Conservation (phyloP, 768 basidiomycete species). For the Amanita fuliginea region DNA sequence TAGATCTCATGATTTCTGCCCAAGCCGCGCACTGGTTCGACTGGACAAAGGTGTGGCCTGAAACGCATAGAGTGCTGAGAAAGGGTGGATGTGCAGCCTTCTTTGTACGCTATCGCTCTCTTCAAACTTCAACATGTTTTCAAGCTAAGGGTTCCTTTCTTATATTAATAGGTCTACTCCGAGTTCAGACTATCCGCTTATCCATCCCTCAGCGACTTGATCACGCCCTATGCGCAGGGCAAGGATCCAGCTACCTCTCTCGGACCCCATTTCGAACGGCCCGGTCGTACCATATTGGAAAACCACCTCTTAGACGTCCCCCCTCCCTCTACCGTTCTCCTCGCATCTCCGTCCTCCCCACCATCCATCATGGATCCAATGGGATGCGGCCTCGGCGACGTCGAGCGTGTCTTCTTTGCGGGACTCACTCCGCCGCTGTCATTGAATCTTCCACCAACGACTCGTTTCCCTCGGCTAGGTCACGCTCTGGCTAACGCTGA, state of each 20-base stretch:
- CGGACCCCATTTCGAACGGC: conserved; percentile 72
- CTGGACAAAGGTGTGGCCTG: conserved; percentile 60
- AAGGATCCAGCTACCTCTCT: conserved; percentile 39
- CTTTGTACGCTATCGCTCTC: conserved; percentile 37
- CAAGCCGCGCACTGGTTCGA: conserved; percentile 82
- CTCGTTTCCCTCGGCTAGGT: conserved; percentile 8
- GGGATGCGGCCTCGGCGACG: conserved; percentile 25
- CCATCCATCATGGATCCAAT: conserved; percentile 1
- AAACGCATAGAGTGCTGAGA: conserved; percentile 48
- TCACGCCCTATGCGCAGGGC: conserved; percentile 56
- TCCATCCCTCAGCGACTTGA: conserved; percentile 45
- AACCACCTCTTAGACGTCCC: conserved; percentile 63
- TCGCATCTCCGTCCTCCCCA: background rate
- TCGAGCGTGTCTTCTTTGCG: conserved; percentile 48
- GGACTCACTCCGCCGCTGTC: conserved; percentile 22
- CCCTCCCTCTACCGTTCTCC: conserved; percentile 26
- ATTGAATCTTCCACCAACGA: conserved; percentile 2
- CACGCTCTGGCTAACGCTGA: background rate
- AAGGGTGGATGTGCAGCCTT: conserved; percentile 58
- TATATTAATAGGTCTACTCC: conserved; percentile 39
- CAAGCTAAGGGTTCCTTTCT: too few relatives aligned
- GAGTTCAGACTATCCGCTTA: conserved; percentile 60
- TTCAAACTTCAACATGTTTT: too few relatives aligned
- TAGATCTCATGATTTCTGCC: conserved; percentile 61
- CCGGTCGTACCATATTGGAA: conserved; percentile 69